Evolutionary conservation across 257 asterid genomes (phyloP), one percentile per base, ranked within the genome.

Genomic region (Solanum stenotomum): DNA sequence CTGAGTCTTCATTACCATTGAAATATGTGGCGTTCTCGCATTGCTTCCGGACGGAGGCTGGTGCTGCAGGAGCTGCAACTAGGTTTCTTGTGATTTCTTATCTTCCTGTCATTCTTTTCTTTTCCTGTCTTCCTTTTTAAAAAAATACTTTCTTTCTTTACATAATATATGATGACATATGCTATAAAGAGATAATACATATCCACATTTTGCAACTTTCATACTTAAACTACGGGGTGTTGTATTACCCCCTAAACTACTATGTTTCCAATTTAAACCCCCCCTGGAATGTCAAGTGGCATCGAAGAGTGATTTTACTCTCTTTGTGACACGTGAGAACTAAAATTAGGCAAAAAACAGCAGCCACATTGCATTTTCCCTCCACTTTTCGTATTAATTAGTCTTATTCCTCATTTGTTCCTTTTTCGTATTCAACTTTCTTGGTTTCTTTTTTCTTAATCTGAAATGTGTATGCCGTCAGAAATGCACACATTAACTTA

Each of bases 41-140:
- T 92, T 97, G 99, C 92, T 97, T 97, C 65, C 98, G 98, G 37
- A 97, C 99, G 2, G 99, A 96, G 93, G 99, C 99, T 79, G 99
- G 99, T 86, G 99, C 99, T 46, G 99, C 99, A 6, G 99, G 99
- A 63, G 74, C 95, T 87, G 98, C 98, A 88, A 94, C 98, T 34
- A 94, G 99, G 99, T 97, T 89, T 79, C 82, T 78, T 77, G 29
- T 23, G 23, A 44, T n/a, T 56, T 72, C 31, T 9, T 34, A 35
- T 74, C 49, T 35, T 74, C 23, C 82, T 3, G 29, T 74, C 25
- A 31, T 70, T 83, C 46, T 8, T 84, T 42, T 40, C 13, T 42
- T 25, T 78, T 40, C 13, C n/a, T 1, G 6, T 46, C 18, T 16
- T 44, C 35, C 18, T 29, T 79, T 49, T 79, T 27, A 2, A 8